These are phyloP conservation scores for Tuber magnatum DNA, from an alignment of 495 filamentous ascomycete species.

Conservation along the genomic window DNA sequence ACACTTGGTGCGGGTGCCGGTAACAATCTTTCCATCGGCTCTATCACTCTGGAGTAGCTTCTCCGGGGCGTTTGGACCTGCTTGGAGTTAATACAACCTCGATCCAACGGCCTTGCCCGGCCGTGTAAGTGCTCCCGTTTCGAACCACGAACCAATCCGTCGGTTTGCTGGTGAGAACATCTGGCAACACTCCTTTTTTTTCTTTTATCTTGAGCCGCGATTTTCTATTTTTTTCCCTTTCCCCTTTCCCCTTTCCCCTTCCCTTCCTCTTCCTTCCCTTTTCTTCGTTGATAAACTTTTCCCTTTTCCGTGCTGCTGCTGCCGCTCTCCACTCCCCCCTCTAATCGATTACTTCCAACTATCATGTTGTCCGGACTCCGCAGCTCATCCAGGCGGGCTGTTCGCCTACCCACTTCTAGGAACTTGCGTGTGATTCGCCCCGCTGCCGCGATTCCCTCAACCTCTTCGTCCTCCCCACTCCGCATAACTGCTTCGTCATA, in stretches of 20 bases:
- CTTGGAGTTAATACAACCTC: background rate
- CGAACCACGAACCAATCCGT: background rate
- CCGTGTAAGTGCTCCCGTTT: background rate
- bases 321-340: constrained; percentile 1
- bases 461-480: constrained; percentile 9
- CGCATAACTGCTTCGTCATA: constrained; percentile 18
- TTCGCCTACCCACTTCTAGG: constrained; percentile 19
- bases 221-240: background rate
- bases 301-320: background rate
- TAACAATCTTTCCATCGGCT: background rate
- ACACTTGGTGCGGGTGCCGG: background rate
- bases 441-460: constrained; percentile 4
- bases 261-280: constrained; percentile 1
- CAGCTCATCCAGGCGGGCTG: constrained; percentile 34
- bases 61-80: background rate
- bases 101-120: background rate
- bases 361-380: constrained; percentile 35
- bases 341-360: constrained; percentile 21
- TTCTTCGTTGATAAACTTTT: constrained; percentile 8
- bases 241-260: background rate
- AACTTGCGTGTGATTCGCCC: constrained; percentile 18
- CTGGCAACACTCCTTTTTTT: background rate
- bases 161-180: background rate
- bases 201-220: background rate
- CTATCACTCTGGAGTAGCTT: background rate